Evolutionary conservation across 805 yeast species (phyloP).

Genomic region (Starmerella bombi): DNA sequence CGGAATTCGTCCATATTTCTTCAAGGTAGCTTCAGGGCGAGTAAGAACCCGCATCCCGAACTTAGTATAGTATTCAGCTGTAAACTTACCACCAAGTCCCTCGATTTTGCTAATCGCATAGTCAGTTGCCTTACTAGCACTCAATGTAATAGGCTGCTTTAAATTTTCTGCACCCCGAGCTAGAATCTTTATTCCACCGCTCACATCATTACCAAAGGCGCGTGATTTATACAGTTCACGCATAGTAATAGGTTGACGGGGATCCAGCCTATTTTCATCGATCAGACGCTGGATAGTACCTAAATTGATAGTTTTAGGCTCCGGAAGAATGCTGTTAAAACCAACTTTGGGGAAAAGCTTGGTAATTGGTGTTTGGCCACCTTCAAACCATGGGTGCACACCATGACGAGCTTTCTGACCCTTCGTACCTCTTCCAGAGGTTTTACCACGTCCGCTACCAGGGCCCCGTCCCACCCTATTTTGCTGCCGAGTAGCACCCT

Average conservation of each 20-base stretch:
- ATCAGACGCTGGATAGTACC: conserved; percentile 58
- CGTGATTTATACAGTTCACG: conserved; percentile 64
- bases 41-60: conserved; percentile 64
- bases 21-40: conserved; percentile 54
- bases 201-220: conserved; percentile 36
- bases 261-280: conserved; percentile 49
- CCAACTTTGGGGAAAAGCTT: conserved; percentile 81
- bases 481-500: conserved; percentile 26
- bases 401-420: conserved; percentile 95
- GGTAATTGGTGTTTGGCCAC: conserved; percentile 93
- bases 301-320: conserved; percentile 43
- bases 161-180: conserved; percentile 42
- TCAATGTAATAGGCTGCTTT: conserved; percentile 53
- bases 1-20: conserved; percentile 68
- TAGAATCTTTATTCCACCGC: conserved; percentile 70
- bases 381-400: conserved; percentile 90
- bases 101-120: conserved; percentile 66
- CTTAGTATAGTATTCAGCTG: conserved; percentile 55
- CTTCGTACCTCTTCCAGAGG: conserved; percentile 94
- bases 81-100: conserved; percentile 55
- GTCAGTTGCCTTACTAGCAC: conserved; percentile 68
- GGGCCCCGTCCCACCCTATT: conserved; percentile 92
- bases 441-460: conserved; percentile 74
- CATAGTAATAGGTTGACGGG: conserved; percentile 47
- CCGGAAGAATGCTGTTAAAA: conserved; percentile 36